Evolutionary conservation across 805 yeast genomes (phyloP), one percentile per base, ranked within the genome.

Genomic region (Blastobotrys chiropterorum): DNA sequence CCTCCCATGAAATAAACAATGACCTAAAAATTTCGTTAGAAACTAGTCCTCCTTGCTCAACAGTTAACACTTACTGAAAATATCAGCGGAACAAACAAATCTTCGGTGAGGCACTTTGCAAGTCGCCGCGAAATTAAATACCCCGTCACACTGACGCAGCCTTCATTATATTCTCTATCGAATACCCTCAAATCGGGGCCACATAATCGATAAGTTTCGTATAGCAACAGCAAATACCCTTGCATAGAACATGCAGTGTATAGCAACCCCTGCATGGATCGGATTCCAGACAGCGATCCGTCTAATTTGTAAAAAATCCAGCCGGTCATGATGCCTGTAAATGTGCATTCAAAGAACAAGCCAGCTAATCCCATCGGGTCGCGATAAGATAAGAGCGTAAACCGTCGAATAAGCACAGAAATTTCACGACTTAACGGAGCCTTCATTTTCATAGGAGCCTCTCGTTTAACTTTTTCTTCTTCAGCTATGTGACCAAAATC

Each of bases 1-100:
- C 95, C 95, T 71, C 80, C 78, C 92, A 88, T 83, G 68, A 83
- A 88, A 62, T 82, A 89, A 0, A 88, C 77, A 16, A 85, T 77
- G 0, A 45, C 48, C 48, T 52, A 31, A 21, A 21, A 45, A 40
- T 47, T 20, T 31, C 40, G 20, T 47, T 40, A 44, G 42, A 31
- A 17, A 22, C 45, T n/a, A n/a, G n/a, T n/a, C n/a, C n/a, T n/a
- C n/a, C n/a, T n/a, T n/a, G n/a, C 31, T n/a, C 44, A 13, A 7
- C 16, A 34, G 19, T 20, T 14, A 20, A 41, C 13, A 46, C 53
- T 48, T 22, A 75, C 58, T 0, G 87, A 74, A 65, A 78, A 86
- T 0, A 81, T 62, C 2, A 85, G 56, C 0, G 86, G 77, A 46
- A 83, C 73, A 38, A 83, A 75, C 4, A 86, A 56, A 64, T 88